Base-by-base conservation (phyloP, 768 basidiomycete species). In the Boletus tylopilopsis region DNA sequence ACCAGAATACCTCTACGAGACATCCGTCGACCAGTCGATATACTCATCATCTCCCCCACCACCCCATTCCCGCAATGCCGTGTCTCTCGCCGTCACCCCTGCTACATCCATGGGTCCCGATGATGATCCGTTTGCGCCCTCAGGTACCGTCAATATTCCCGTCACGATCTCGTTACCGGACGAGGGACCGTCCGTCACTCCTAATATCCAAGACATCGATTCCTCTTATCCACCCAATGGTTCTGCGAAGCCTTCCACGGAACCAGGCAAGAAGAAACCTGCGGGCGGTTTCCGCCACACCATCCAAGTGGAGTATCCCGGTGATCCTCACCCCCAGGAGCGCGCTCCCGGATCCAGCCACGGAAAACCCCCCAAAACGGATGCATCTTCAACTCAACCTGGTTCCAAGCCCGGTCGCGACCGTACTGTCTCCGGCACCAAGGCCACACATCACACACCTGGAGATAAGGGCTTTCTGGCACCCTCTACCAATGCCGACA, bases 241-340 rank as follows among this genome's bases (percentile, higher is more conserved):
- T 21, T 61, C 58, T 53, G 61, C 66, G 33, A 67, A 70, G 29
- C 61, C 68, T 13, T 73, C 68, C 15, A 59, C 69, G 5, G 73
- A 85, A 42, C 50, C 65, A 25, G 64, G 72, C 47, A 81, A 79
- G 64, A 72, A 76, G 55, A 81, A 73, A 51, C 71, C 69, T 18
- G 18, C 61, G 8, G 24, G 53, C 2, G 76, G 76, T 45, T 85
- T 88, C 68, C 75, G 93, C 42, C 94, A 98, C 68, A 98, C 96
- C 10, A 90, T 98, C 40, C 96, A 98, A 67, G 87, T 98, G 51
- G 96, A 99, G 69, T 98, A 97, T 60, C 50, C 59, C 6, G 88
- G 87, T 49, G 84, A 85, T 47, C 77, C 58, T 25, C 48, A 49
- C 4, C 32, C 78, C 6, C 56, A 53, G 35, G 65, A 64, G 13